These are phyloP conservation scores for Ceratobasidium theobromae DNA, from an alignment of 1,284 basidiomycete genomes.

Conservation along the genomic window DNA sequence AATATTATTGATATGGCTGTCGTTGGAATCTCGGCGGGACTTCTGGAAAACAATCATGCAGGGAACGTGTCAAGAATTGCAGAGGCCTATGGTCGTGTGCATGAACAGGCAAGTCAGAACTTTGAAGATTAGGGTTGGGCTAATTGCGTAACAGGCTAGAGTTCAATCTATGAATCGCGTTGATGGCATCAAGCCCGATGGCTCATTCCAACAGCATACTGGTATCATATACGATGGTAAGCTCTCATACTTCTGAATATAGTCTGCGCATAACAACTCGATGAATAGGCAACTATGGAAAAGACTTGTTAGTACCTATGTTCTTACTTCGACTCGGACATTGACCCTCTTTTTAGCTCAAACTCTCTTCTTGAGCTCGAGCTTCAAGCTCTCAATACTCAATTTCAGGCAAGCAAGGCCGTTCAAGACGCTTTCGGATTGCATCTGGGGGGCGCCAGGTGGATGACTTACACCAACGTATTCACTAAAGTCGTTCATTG, in stretches of 20 bases:
- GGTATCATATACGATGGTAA: conserved; percentile 61
- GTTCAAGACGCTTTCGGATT: conserved; percentile 2
- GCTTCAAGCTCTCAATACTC: conserved; percentile 28
- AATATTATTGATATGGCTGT: conserved; percentile 61
- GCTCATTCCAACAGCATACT: conserved; percentile 61
- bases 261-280: neutral
- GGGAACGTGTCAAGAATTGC: conserved; percentile 49
- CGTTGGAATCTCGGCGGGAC: conserved; percentile 55
- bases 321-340: neutral
- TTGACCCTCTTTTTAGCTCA: neutral
- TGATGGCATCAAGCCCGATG: conserved; percentile 64
- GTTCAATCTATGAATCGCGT: conserved; percentile 49
- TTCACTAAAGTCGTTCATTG: conserved; percentile 30
- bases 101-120: conserved; percentile 42
- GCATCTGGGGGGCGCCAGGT: conserved; percentile 30
- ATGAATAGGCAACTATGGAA: conserved; percentile 55
- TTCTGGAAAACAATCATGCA: conserved; percentile 41
- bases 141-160: no score
- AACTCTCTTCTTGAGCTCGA: conserved; percentile 30
- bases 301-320: conserved; percentile 51
- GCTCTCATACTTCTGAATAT: neutral
- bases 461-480: conserved; percentile 32
- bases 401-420: conserved; percentile 7
- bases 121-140: no score
- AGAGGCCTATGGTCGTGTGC: conserved; percentile 52